These are phyloP conservation scores for Nakaseomyces kungkrabaensis DNA, from an alignment of 1,139 yeast genomes.

Conservation along the genomic window DNA sequence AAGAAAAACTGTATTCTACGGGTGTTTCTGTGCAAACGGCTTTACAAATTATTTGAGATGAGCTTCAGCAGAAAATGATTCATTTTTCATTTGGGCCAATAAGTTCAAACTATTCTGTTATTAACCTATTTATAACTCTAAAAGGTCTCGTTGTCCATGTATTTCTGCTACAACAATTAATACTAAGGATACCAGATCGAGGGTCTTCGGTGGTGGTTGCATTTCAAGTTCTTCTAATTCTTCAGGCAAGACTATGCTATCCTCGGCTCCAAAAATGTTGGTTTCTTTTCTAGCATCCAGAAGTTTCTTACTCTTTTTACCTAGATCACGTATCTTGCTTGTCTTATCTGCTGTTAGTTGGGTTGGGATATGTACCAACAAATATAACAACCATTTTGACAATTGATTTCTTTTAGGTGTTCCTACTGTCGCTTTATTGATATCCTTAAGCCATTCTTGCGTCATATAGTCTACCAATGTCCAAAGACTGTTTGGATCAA, in stretches of 20 bases:
- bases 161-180: conserved; percentile 13
- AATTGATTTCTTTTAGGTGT: conserved; percentile 6
- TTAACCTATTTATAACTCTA: neutral
- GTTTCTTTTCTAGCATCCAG: neutral
- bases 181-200: conserved; percentile 13
- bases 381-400: conserved; percentile 23
- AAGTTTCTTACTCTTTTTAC: conserved; percentile 17
- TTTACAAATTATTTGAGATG: too few species aligned
- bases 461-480: conserved; percentile 20
- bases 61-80: too few species aligned
- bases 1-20: too few species aligned
- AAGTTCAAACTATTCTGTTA: neutral
- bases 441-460: conserved; percentile 21
- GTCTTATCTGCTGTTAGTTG: conserved; percentile 20
- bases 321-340: conserved; percentile 22
- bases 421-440: conserved; percentile 12
- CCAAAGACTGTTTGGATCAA: conserved; percentile 17
- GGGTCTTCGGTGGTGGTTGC: conserved; percentile 5
- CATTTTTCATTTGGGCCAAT: too few species aligned
- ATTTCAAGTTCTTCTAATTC: neutral
- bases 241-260: neutral
- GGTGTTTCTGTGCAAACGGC: too few species aligned
- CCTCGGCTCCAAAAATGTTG: neutral
- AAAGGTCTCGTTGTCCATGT: conserved; percentile 21
- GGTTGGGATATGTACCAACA: conserved; percentile 19